phyloP scores from a whole-genome alignment of 2,329 filamentous ascomycete genomes.

The Fusarium sp. region DNA sequence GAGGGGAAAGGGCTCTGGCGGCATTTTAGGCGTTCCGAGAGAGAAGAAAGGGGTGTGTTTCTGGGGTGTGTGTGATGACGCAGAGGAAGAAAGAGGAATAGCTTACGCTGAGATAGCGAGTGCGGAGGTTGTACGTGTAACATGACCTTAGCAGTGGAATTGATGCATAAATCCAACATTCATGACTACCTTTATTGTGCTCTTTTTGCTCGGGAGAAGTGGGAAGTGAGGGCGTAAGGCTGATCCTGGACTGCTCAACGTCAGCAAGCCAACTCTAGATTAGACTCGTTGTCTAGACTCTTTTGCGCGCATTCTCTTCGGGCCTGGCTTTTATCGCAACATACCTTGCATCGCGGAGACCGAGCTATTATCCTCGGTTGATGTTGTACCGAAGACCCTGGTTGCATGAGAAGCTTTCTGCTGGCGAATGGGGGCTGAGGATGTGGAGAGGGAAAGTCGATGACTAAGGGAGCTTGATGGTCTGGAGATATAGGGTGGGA shows the following conservation, averaged over 20 bases:
- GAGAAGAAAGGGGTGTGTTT: conserved; percentile 15
- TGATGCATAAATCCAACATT: conserved; percentile 35
- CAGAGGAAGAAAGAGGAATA: conserved; percentile 21
- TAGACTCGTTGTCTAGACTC: background rate
- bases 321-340: conserved; percentile 5
- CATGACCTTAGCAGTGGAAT: conserved; percentile 45
- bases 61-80: conserved; percentile 19
- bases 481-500: background rate
- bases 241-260: background rate
- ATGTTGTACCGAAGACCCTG: conserved; percentile 15
- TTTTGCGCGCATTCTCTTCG: background rate
- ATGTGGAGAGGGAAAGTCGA: background rate
- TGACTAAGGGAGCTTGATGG: background rate
- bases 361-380: conserved; percentile 25
- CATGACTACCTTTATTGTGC: background rate
- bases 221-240: background rate
- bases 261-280: background rate
- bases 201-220: background rate
- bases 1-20: conserved; percentile 27
- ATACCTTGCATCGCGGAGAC: conserved; percentile 8
- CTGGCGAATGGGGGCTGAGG: conserved; percentile 14
- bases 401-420: background rate
- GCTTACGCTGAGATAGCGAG: conserved; percentile 12
- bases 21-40: conserved; percentile 37
- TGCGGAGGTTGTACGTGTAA: conserved; percentile 44